Percentiles rank a stretch among this genome's conserved stretches.
phyloP scores from a whole-genome alignment of 2,329 filamentous ascomycete species.

The Colletotrichum sp. region DNA sequence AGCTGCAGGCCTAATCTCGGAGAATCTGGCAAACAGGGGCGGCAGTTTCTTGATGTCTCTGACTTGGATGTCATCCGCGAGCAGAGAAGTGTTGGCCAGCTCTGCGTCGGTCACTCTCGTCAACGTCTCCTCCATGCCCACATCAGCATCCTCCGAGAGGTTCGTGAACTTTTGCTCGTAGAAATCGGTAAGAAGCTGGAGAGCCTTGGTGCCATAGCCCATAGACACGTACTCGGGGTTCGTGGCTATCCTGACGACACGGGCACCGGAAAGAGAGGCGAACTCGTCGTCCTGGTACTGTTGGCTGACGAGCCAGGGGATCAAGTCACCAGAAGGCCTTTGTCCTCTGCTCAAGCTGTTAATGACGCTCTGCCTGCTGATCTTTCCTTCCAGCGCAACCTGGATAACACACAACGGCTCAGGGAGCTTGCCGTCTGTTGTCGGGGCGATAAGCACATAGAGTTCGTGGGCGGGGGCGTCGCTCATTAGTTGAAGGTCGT shows the following conservation, averaged over 20 bases:
- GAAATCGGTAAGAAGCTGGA: slow-evolving; percentile 88
- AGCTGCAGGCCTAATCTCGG: slow-evolving; percentile 77
- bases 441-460: slow-evolving; percentile 89
- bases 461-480: slow-evolving; percentile 96
- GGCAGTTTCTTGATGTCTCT: slow-evolving; percentile 92
- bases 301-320: slow-evolving; percentile 96
- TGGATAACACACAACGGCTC: slow-evolving; percentile 96
- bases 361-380: slow-evolving; percentile 90
- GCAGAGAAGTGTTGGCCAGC: slow-evolving; percentile 74
- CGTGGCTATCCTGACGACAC: slow-evolving; percentile 92
- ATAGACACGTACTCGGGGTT: slow-evolving; percentile 92
- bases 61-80: slow-evolving; percentile 88
- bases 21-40: slow-evolving; percentile 86
- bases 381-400: slow-evolving; percentile 91
- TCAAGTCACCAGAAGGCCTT: slow-evolving; percentile 88
- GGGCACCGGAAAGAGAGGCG: slow-evolving; percentile 87
- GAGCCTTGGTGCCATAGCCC: slow-evolving; percentile 91
- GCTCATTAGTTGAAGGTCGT: slow-evolving; percentile 98
- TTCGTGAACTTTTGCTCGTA: slow-evolving; percentile 93
- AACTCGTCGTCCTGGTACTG: slow-evolving; percentile 99
- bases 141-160: slow-evolving; percentile 73
- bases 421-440: slow-evolving; percentile 80
- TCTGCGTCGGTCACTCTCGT: slow-evolving; percentile 83
- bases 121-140: slow-evolving; percentile 66
- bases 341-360: slow-evolving; percentile 89